These are phyloP conservation scores for Coemansia sp. DNA, from an alignment of 192 early-diverging fungal species.

Conservation along the genomic window DNA sequence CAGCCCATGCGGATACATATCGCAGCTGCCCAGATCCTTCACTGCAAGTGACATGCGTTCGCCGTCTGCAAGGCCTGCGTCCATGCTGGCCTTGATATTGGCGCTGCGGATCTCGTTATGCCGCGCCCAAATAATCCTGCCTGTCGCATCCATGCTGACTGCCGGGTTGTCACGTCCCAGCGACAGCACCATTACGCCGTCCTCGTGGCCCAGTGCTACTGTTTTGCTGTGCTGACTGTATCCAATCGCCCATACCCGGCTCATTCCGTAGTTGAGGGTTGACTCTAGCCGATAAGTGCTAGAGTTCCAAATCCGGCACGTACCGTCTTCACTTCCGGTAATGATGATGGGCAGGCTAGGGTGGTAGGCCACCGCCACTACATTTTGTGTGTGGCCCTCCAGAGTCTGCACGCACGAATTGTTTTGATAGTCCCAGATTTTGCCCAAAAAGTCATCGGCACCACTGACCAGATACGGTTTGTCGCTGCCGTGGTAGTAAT, in stretches of 20 bases:
- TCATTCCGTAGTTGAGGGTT: constrained; percentile 96
- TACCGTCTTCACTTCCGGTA: constrained; percentile 92
- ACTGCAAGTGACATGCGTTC: constrained; percentile 78
- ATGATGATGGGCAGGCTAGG: constrained; percentile 96
- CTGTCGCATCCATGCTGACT: constrained; percentile 92
- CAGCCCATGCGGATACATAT: constrained; percentile 93
- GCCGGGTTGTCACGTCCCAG: constrained; percentile 94
- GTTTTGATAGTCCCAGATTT: constrained; percentile 99
- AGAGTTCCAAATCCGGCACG: constrained; percentile 94
- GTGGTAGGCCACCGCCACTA: constrained; percentile 86
- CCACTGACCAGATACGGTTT: constrained; percentile 96
- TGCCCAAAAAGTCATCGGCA: constrained; percentile 92
- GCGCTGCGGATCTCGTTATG: constrained; percentile 96
- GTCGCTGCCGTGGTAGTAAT: constrained; percentile 97
- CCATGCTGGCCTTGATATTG: constrained; percentile 82
- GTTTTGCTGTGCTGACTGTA: constrained; percentile 85
- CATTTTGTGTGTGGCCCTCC: constrained; percentile 96
- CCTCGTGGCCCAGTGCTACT: constrained; percentile 94
- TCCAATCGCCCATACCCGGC: constrained; percentile 94
- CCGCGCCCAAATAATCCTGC: constrained; percentile 97
- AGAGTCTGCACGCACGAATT: constrained; percentile 98
- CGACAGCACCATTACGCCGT: constrained; percentile 94
- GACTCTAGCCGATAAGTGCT: constrained; percentile 96
- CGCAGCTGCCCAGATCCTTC: constrained; percentile 97
- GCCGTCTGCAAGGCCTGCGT: constrained; percentile 88